A percentile compares a stretch with the other conserved stretches of the same genome.
Evolutionary conservation across 108 stramenopile species (phyloP).

Genomic region (Cylindrotheca fusiformis): DNA sequence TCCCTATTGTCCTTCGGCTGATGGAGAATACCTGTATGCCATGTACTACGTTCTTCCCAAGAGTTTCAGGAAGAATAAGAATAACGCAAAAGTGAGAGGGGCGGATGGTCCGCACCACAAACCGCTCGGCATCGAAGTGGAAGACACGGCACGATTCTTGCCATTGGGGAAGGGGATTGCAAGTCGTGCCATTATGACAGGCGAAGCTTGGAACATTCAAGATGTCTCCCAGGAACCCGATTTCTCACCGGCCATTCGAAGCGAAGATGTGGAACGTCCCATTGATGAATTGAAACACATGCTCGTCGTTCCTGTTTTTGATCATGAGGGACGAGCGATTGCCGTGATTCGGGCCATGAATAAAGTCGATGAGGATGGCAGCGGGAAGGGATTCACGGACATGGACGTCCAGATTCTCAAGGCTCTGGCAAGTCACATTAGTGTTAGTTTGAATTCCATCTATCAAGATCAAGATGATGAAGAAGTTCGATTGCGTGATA

Average conservation of each 20-base stretch:
- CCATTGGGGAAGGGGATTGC: slow-evolving; percentile 54
- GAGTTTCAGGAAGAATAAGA: neutral
- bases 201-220: slow-evolving; percentile 48
- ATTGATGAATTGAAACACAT: slow-evolving; percentile 18
- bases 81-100: neutral
- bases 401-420: slow-evolving; percentile 54
- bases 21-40: slow-evolving; percentile 54
- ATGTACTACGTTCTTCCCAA: slow-evolving; percentile 34
- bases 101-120: too few species aligned
- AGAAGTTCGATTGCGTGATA: slow-evolving; percentile 44
- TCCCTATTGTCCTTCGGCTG: slow-evolving; percentile 18
- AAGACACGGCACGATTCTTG: slow-evolving; percentile 15
- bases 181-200: slow-evolving; percentile 48
- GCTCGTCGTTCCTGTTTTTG: slow-evolving; percentile 56
- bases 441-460: slow-evolving; percentile 43
- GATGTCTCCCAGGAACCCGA: slow-evolving; percentile 41
- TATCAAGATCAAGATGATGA: slow-evolving; percentile 39
- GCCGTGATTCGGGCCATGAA: slow-evolving; percentile 69
- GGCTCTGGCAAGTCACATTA: slow-evolving; percentile 52
- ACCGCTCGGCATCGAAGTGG: neutral
- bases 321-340: slow-evolving; percentile 46
- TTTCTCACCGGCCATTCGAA: slow-evolving; percentile 13
- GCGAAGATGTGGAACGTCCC: slow-evolving; percentile 3
- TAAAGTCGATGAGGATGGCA: slow-evolving; percentile 28
- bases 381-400: slow-evolving; percentile 36